Evolutionary conservation across 1,139 yeast genomes (phyloP).

Genomic region (Candida frijolesensis): DNA sequence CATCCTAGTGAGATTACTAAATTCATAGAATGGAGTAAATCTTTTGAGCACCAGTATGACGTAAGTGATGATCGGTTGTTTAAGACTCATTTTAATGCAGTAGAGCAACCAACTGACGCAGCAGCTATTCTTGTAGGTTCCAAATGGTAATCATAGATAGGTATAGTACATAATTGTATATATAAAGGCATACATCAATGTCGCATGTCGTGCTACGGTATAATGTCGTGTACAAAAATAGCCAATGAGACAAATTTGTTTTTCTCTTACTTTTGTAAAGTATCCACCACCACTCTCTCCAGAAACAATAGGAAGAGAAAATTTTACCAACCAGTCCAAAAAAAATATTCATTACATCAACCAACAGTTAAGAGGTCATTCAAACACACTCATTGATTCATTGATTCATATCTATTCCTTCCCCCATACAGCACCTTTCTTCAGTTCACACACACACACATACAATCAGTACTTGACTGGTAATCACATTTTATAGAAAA

Average conservation of each 20-base stretch:
- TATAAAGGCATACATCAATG: not conserved
- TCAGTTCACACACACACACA: too few relatives aligned
- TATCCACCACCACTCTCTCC: too few relatives aligned
- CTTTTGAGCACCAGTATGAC: constrained; percentile 33
- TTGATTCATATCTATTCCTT: too few relatives aligned
- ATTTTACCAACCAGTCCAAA: not conserved
- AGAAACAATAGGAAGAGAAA: not conserved
- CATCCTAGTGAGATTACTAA: constrained; percentile 17
- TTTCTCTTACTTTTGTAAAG: constrained; percentile 12
- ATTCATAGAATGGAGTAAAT: constrained; percentile 32
- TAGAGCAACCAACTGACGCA: constrained; percentile 55
- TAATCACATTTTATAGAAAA: too few relatives aligned
- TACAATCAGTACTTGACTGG: too few relatives aligned
- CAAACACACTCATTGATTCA: too few relatives aligned
- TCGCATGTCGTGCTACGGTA: not conserved
- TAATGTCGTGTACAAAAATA: constrained; percentile 2
- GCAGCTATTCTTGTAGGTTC: constrained; percentile 45
- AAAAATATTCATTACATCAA: not conserved
- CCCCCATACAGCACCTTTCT: too few relatives aligned
- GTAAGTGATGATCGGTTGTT: constrained; percentile 41
- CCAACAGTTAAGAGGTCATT: too few relatives aligned
- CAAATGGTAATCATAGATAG: constrained; percentile 34
- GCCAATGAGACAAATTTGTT: constrained; percentile 15
- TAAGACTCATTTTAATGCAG: constrained; percentile 50
- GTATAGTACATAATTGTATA: not conserved